Conservation (phyloP, 2,329 filamentous ascomycete species). For the Exophiala alcalophila region DNA sequence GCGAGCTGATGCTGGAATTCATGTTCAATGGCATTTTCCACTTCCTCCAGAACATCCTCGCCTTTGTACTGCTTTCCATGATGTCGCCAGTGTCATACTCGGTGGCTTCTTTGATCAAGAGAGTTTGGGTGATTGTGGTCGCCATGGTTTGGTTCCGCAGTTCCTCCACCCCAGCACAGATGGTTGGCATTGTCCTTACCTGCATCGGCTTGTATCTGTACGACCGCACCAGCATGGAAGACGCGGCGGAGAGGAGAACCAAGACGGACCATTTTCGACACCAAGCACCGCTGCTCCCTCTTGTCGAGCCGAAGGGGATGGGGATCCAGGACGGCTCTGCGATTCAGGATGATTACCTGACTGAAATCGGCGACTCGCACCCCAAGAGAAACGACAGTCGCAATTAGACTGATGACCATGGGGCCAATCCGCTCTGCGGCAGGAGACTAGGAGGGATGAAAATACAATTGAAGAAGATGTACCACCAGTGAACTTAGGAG, state of each 20-base stretch:
- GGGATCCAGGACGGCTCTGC: constrained; percentile 29
- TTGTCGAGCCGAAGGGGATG: constrained; percentile 47
- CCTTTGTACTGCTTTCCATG: constrained; percentile 87
- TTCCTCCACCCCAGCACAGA: constrained; percentile 78
- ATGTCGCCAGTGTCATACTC: constrained; percentile 97
- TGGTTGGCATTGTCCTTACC: constrained; percentile 79
- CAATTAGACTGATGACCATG: constrained; percentile 39
- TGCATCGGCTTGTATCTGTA: constrained; percentile 93
- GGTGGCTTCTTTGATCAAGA: constrained; percentile 91
- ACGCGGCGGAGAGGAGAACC: constrained; percentile 80
- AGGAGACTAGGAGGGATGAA: constrained; percentile 40
- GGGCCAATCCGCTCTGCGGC: too few species aligned
- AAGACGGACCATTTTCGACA: constrained; percentile 61
- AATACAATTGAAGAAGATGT: constrained; percentile 23
- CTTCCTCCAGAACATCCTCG: constrained; percentile 93
- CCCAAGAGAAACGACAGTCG: constrained; percentile 47
- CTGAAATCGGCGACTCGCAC: constrained; percentile 23
- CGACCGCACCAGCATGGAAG: constrained; percentile 83
- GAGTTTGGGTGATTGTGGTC: constrained; percentile 93
- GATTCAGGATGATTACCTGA: constrained; percentile 11
- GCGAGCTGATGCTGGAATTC: constrained; percentile 70
- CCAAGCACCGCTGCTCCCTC: constrained; percentile 62
- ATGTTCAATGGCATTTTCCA: constrained; percentile 96
- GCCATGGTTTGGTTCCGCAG: constrained; percentile 96
- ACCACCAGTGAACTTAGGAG: constrained; percentile 20